Evolutionary conservation across 352 stramenopile species (phyloP), one percentile per base, ranked within the genome.

Genomic region (Pythium myriotylum): DNA sequence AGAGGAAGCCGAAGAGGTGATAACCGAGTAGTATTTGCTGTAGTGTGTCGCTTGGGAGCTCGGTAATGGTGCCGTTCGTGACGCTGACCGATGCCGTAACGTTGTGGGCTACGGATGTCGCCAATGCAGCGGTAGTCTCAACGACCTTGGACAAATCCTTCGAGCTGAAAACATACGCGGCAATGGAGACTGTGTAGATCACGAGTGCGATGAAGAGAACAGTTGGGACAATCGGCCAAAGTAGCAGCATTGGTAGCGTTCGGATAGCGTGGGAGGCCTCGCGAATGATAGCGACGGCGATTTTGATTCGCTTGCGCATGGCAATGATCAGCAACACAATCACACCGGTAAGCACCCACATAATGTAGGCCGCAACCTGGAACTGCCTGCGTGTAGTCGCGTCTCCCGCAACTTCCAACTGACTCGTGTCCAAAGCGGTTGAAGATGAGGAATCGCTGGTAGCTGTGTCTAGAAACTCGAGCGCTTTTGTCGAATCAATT

Each of bases 1-100:
- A 99, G 54, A 99, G 92, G 45, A 97, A 98, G 42, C 86, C 88
- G 69, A 99, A 99, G n/a, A 99, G 58, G 51, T 94, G 84, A 54
- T 89, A 94, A 17, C 65, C 72, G 4, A 91, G 77, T 40, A 87
- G 60, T 3, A 78, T 68, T 39, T 85, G 81, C 66, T 88, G 83
- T 26, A 79, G 55, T 19, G 53, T 74, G 20, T 72, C 52, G n/a
- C 76, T 81, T 40, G 81, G 75, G 8, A 78, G 45, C 23, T 74
- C 64, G 10, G 72, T 59, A 17, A 85, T 24, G 55, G 70, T 75
- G 4, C 53, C 60, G 23, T 69, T 62, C 8, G n/a, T 33, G 41
- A 20, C 24, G 12, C 50, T 56, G 55, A 27, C 2, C 5, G 41
- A 40, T 3, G 61, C 7, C 14, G 39, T 51, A 9, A 48, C 8